Percentiles rank a stretch among this genome's conserved stretches.
These are phyloP conservation scores for Linnemannia schmuckeri DNA, from an alignment of 192 early-diverging fungal species.

Conservation along the genomic window DNA sequence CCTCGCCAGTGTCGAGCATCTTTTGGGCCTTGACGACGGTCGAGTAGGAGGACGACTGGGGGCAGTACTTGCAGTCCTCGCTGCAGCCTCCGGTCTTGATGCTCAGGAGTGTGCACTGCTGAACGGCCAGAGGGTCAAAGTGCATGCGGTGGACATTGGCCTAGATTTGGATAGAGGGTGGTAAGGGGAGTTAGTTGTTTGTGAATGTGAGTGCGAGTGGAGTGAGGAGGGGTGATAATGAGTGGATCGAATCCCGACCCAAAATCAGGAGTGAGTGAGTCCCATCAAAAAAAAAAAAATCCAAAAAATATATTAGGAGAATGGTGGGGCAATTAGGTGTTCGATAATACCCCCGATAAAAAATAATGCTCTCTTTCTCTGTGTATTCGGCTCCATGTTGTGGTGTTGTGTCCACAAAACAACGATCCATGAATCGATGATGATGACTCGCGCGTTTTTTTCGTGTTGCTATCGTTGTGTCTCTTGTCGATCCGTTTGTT, in stretches of 20 bases:
- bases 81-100: slow-evolving; percentile 90
- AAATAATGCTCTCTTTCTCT: slow-evolving; percentile 6
- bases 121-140: slow-evolving; percentile 78
- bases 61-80: slow-evolving; percentile 89
- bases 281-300: slow-evolving; percentile 17
- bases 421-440: not conserved
- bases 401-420: not conserved
- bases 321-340: slow-evolving; percentile 30
- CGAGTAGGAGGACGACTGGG: slow-evolving; percentile 81
- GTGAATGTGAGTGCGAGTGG: not conserved
- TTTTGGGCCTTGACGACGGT: slow-evolving; percentile 78
- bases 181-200: not conserved
- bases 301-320: slow-evolving; percentile 11
- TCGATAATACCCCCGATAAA: slow-evolving; percentile 12
- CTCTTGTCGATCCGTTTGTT: not conserved
- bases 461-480: not conserved
- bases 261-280: not conserved
- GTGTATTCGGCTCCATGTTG: slow-evolving; percentile 2
- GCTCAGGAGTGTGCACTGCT: slow-evolving; percentile 83
- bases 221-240: not conserved
- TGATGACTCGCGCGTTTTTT: not conserved
- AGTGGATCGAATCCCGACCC: slow-evolving; percentile 4
- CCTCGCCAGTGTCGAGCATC: slow-evolving; percentile 77
- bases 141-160: slow-evolving; percentile 80
- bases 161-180: slow-evolving; percentile 46